Conservation (phyloP, 345 rosid genomes). For the Iberis pinnata region DNA sequence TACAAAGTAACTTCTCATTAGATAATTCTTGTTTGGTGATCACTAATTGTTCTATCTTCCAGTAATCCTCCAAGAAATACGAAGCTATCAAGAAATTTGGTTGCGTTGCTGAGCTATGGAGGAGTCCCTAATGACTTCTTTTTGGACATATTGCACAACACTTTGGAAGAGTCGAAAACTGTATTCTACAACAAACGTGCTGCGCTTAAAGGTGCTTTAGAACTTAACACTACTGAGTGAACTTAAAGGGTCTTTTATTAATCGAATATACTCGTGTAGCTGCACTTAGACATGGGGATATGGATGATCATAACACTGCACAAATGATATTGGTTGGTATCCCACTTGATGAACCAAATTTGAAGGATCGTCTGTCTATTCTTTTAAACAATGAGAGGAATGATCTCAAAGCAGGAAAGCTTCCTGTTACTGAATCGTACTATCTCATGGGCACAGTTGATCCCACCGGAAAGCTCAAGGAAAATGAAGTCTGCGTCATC, state of each 20-base stretch:
- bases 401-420: conserved; percentile 48
- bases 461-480: conserved; percentile 57
- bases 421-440: conserved; percentile 57
- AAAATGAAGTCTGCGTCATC: conserved; percentile 71
- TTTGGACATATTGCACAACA: conserved; percentile 37
- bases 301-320: conserved; percentile 40
- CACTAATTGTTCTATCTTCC: conserved; percentile 21
- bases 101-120: conserved; percentile 65
- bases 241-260: too few species aligned
- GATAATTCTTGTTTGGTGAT: not conserved
- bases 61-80: conserved; percentile 50
- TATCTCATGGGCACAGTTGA: conserved; percentile 85
- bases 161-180: conserved; percentile 44
- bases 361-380: conserved; percentile 38
- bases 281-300: conserved; percentile 38
- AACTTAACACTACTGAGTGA: not conserved
- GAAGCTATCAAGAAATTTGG: conserved; percentile 45
- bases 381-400: conserved; percentile 43
- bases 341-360: conserved; percentile 56
- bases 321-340: conserved; percentile 65
- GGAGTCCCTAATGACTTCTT: conserved; percentile 62
- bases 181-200: conserved; percentile 37
- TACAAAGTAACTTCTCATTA: not conserved
- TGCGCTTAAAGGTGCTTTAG: conserved; percentile 50
- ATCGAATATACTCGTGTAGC: conserved; percentile 31